Conservation (phyloP, 2,329 filamentous ascomycete species). For the Stachybotrys echinatus region DNA sequence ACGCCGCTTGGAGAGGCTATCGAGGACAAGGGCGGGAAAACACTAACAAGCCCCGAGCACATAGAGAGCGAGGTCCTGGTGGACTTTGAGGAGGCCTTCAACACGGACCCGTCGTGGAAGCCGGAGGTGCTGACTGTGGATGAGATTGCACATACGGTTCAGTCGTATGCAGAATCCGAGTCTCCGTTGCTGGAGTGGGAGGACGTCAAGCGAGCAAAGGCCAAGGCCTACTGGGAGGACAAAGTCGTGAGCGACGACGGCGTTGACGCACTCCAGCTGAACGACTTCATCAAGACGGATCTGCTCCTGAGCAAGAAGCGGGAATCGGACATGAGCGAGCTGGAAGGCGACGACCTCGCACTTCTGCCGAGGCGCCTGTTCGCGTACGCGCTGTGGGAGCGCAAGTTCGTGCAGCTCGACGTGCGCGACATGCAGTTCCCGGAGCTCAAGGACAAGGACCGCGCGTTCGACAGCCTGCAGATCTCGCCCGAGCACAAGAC, state of each 20-base stretch:
- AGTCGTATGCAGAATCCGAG: not conserved
- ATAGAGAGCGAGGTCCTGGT: conserved; percentile 8
- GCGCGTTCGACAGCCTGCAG: not conserved
- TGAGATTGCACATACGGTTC: not conserved
- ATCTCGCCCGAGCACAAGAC: not conserved
- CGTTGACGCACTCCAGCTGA: not conserved
- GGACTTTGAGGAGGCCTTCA: conserved; percentile 8
- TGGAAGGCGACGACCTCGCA: not conserved
- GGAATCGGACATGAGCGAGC: no score
- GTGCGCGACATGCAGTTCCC: not conserved
- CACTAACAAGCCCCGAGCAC: conserved; percentile 4
- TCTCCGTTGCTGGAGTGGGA: not conserved
- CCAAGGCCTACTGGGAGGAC: not conserved
- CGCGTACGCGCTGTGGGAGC: not conserved
- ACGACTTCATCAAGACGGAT: not conserved
- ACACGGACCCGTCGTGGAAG: conserved; percentile 4
- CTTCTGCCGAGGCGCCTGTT: not conserved
- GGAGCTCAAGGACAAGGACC: not conserved
- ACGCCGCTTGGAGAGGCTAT: no score
- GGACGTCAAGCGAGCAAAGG: not conserved
- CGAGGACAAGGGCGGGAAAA: no score
- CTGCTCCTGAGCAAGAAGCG: not conserved
- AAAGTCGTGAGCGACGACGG: not conserved
- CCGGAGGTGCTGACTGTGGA: not conserved
- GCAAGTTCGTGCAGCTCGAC: not conserved